Evolutionary conservation across 768 basidiomycete species (phyloP).

Genomic region (Russula lepida): DNA sequence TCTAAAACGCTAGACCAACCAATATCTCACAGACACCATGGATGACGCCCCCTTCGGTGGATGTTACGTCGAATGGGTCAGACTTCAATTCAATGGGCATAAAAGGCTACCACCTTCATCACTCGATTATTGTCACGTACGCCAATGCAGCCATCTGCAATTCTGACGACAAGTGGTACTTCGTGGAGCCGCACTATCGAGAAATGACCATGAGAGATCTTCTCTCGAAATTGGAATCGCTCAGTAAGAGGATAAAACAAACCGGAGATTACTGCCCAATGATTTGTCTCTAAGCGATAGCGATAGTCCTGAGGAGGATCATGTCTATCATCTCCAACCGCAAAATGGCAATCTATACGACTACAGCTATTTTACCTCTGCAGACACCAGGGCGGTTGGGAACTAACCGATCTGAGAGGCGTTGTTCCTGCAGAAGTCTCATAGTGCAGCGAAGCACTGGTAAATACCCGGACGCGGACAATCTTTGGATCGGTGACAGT

Average conservation of each 20-base stretch:
- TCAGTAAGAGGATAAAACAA: not conserved
- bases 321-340: constrained; percentile 73
- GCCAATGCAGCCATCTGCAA: constrained; percentile 65
- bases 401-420: constrained; percentile 52
- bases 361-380: constrained; percentile 32
- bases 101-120: not conserved
- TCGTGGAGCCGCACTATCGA: constrained; percentile 65
- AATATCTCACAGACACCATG: constrained; percentile 52
- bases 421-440: constrained; percentile 61
- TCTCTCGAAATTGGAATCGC: constrained; percentile 32
- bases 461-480: constrained; percentile 75
- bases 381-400: constrained; percentile 35
- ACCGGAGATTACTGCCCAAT: not conserved
- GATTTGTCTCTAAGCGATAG: constrained; percentile 9
- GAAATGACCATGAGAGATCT: constrained; percentile 58
- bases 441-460: constrained; percentile 76
- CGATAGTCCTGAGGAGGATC: constrained; percentile 24
- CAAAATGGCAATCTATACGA: constrained; percentile 86
- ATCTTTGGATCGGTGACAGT: constrained; percentile 83
- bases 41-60: constrained; percentile 56
- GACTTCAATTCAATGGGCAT: constrained; percentile 15
- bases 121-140: constrained; percentile 35
- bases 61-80: constrained; percentile 80
- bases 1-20: constrained; percentile 52
- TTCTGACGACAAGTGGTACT: constrained; percentile 51